These are phyloP conservation scores for Neofusicoccum cordaticola DNA, from an alignment of 2,329 filamentous ascomycete genomes.

Conservation along the genomic window DNA sequence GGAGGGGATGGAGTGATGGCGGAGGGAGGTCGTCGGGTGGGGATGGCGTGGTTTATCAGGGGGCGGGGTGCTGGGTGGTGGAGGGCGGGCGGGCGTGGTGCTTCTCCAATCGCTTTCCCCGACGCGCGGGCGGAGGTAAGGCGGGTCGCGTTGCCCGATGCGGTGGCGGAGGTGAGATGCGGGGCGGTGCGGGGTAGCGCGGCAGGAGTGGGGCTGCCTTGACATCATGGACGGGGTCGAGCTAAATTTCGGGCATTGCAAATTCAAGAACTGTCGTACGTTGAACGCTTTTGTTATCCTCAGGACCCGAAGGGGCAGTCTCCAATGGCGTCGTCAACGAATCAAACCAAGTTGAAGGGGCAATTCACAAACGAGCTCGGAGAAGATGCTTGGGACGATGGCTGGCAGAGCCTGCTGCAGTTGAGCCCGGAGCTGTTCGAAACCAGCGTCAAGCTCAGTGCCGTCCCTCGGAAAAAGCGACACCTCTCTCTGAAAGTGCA, in stretches of 20 bases:
- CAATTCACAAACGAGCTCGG: conserved; percentile 27
- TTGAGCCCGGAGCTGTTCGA: conserved; percentile 32
- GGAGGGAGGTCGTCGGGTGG: too few species aligned
- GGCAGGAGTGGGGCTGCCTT: background rate
- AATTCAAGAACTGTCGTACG: too few species aligned
- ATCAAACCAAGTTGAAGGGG: background rate
- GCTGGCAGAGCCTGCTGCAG: conserved; percentile 28
- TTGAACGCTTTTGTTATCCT: too few species aligned
- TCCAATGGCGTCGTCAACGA: background rate
- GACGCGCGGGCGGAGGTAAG: too few species aligned
- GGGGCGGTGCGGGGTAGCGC: background rate
- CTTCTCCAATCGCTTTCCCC: too few species aligned
- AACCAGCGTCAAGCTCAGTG: conserved; percentile 27
- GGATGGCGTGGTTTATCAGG: too few species aligned
- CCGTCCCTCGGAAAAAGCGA: conserved; percentile 29
- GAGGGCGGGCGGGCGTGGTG: too few species aligned
- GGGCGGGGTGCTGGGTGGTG: too few species aligned
- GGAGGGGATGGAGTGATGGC: too few species aligned
- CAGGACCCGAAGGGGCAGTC: background rate
- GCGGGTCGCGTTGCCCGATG: background rate
- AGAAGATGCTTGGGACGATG: conserved; percentile 25
- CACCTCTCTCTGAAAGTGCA: conserved; percentile 43
- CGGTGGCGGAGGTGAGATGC: background rate
- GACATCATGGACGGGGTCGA: too few species aligned
- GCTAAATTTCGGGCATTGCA: too few species aligned